Conservation (phyloP, 2,329 filamentous ascomycete genomes). For the Emmonsiellopsis sp. region DNA sequence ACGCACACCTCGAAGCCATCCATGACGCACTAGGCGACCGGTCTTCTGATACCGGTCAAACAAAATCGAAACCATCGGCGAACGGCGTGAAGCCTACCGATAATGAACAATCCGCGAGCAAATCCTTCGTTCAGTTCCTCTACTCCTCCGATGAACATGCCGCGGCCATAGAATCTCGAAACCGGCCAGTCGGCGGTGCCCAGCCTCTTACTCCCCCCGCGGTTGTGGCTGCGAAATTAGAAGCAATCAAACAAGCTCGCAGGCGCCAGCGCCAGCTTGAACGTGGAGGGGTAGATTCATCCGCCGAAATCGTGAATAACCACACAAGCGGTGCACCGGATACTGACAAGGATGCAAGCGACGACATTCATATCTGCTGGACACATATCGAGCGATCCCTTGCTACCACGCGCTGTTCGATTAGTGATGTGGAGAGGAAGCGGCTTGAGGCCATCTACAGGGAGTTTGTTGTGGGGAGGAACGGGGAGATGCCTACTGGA, state of each 20-base stretch:
- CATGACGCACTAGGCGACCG: slow-evolving; percentile 72
- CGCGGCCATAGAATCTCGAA: slow-evolving; percentile 34
- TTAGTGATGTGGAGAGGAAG: slow-evolving; percentile 65
- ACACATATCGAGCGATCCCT: slow-evolving; percentile 72
- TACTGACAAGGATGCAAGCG: slow-evolving; percentile 25
- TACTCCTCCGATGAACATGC: slow-evolving; percentile 54
- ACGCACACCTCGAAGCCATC: slow-evolving; percentile 92
- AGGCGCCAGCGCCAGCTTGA: slow-evolving; percentile 50
- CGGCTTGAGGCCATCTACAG: slow-evolving; percentile 73
- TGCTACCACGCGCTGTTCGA: slow-evolving; percentile 68
- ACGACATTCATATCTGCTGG: slow-evolving; percentile 77
- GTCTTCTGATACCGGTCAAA: slow-evolving; percentile 28
- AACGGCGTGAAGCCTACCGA: slow-evolving; percentile 13
- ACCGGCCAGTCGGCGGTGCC: slow-evolving; percentile 26
- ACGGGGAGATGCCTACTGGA: slow-evolving; percentile 90
- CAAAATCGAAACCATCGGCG: slow-evolving; percentile 19
- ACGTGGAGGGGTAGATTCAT: slow-evolving; percentile 18
- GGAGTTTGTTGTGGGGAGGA: slow-evolving; percentile 86
- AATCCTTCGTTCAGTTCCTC: slow-evolving; percentile 67
- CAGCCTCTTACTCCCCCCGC: slow-evolving; percentile 65
- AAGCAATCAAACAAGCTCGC: slow-evolving; percentile 64
- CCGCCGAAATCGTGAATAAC: slow-evolving; percentile 10
- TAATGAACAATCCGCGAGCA: slow-evolving; percentile 23
- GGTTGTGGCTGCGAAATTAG: slow-evolving; percentile 69
- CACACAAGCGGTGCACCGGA: slow-evolving; percentile 12